Evolutionary conservation across 2,329 filamentous ascomycete species (phyloP).

Genomic region (Tothia fuscella): DNA sequence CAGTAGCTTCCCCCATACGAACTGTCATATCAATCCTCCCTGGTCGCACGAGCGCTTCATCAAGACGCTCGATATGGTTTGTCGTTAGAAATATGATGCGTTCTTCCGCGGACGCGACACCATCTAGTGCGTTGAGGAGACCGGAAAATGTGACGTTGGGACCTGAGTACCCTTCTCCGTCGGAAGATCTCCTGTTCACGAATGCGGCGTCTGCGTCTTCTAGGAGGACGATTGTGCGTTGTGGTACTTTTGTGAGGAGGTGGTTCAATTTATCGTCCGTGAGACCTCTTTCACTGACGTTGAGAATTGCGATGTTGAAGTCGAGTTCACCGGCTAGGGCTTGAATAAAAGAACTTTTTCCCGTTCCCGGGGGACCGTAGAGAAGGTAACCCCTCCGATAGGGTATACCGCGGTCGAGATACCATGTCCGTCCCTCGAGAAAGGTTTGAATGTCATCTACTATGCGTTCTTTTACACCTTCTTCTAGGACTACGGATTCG

Average conservation of each 20-base stretch:
- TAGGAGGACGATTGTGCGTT: conserved; percentile 67
- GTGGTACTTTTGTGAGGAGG: conserved; percentile 73
- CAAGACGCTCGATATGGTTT: conserved; percentile 82
- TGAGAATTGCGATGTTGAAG: conserved; percentile 85
- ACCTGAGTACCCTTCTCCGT: conserved; percentile 72
- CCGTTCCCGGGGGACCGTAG: conserved; percentile 80
- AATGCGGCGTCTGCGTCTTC: conserved; percentile 92
- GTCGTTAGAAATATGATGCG: conserved; percentile 88
- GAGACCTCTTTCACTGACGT: conserved; percentile 77
- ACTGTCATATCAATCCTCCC: conserved; percentile 91
- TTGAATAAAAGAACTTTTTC: conserved; percentile 94
- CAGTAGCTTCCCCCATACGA: conserved; percentile 75
- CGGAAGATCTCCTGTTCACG: conserved; percentile 63
- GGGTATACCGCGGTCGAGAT: conserved; percentile 85
- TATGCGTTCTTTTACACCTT: conserved; percentile 71
- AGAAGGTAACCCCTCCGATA: conserved; percentile 83
- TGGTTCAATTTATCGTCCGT: conserved; percentile 83
- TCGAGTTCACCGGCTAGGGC: conserved; percentile 85
- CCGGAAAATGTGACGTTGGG: conserved; percentile 91
- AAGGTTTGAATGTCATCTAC: conserved; percentile 76
- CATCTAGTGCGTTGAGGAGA: conserved; percentile 59
- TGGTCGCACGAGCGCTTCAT: conserved; percentile 79
- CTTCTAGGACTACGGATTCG: conserved; percentile 74
- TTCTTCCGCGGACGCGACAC: conserved; percentile 89
- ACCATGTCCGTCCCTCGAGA: conserved; percentile 69